Percentiles rank a stretch among this genome's conserved stretches.
These are phyloP conservation scores for Intubia oerlemansii DNA, from an alignment of 2,329 filamentous ascomycete genomes.

Conservation along the genomic window DNA sequence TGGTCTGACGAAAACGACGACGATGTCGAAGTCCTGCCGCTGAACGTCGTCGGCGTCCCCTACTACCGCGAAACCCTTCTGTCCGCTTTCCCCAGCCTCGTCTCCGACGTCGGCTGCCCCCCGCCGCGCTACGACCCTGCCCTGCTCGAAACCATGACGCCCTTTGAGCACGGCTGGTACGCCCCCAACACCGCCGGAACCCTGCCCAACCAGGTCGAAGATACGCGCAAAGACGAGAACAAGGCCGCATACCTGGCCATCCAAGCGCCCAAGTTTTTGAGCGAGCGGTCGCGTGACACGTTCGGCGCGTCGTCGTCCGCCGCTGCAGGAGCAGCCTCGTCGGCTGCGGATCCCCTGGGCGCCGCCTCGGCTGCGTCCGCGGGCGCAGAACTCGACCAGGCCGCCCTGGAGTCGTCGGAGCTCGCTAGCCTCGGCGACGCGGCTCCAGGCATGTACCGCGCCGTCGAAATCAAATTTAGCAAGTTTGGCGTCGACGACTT, in stretches of 20 bases:
- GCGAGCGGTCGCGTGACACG: conserved; percentile 62
- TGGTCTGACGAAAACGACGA: conserved; percentile 9
- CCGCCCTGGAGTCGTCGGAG: conserved; percentile 44
- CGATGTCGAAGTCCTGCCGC: conserved; percentile 35
- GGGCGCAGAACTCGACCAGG: conserved; percentile 18
- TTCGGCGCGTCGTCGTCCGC: background rate
- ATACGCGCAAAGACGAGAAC: conserved; percentile 39
- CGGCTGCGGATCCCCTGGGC: no score
- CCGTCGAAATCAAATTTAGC: conserved; percentile 96
- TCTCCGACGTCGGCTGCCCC: conserved; percentile 72
- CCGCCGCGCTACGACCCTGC: conserved; percentile 53
- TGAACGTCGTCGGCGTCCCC: conserved; percentile 77
- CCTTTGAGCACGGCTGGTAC: conserved; percentile 55
- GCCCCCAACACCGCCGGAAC: conserved; percentile 55
- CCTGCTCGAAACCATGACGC: conserved; percentile 45
- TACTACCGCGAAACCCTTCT: conserved; percentile 77
- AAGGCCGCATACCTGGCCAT: conserved; percentile 35
- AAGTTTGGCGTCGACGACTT: conserved; percentile 99
- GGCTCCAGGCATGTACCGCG: conserved; percentile 73
- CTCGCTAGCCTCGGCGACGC: conserved; percentile 60
- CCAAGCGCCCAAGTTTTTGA: conserved; percentile 76
- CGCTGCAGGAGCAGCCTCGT: conserved; percentile 7
- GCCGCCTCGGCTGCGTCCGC: conserved; percentile 12
- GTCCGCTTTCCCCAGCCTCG: conserved; percentile 69
- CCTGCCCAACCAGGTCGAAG: conserved; percentile 64